Evolutionary conservation across 192 early-diverging fungal genomes (phyloP).

Genomic region (Dimargaris cristalligena): DNA sequence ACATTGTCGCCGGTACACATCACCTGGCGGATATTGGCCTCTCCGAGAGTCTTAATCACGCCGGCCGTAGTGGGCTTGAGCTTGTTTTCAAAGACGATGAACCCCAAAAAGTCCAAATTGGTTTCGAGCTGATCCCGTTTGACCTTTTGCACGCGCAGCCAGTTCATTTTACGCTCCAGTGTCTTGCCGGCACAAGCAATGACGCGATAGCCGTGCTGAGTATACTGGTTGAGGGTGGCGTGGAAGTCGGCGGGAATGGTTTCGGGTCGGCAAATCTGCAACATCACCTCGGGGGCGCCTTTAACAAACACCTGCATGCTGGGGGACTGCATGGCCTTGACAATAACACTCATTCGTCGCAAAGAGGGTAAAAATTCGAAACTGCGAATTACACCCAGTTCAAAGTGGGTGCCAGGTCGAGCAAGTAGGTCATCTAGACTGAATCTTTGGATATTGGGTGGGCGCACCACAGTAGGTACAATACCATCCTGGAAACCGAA

Average conservation of each 20-base stretch:
- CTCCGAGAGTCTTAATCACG: constrained; percentile 57
- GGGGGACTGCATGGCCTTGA: constrained; percentile 36
- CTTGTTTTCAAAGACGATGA: constrained; percentile 98
- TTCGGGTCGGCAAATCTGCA: constrained; percentile 66
- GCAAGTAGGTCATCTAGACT: constrained; percentile 29
- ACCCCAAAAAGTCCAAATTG: constrained; percentile 77
- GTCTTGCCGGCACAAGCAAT: constrained; percentile 78
- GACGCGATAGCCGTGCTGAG: constrained; percentile 93
- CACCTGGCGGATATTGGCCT: constrained; percentile 78
- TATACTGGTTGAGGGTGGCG: constrained; percentile 61
- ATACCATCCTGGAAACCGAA: constrained; percentile 20
- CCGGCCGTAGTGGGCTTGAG: constrained; percentile 71
- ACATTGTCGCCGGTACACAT: constrained; percentile 99
- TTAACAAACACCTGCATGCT: constrained; percentile 81
- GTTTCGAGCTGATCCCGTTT: constrained; percentile 71
- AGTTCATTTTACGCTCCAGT: constrained; percentile 38
- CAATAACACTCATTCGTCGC: constrained; percentile 85
- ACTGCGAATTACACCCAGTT: constrained; percentile 65
- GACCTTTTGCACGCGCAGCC: constrained; percentile 54
- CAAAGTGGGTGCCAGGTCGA: constrained; percentile 23
- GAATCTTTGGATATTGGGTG: constrained; percentile 51
- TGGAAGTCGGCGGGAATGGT: constrained; percentile 76
- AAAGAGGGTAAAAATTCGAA: constrained; percentile 89
- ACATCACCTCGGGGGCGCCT: constrained; percentile 93
- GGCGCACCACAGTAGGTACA: constrained; percentile 75